phyloP scores from a whole-genome alignment of 176 grass and related monocot genomes.

The barley (Hordeum vulgare) region MorexV3_pseudomolecules_assembly NC_058520.1:456054930-456055429 shows the following conservation, averaged over 20 bases:
- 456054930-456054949: neutral
- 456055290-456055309: neutral
- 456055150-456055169: neutral
- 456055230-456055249: neutral
- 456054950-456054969: neutral
- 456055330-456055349: slow-evolving; percentile 19
- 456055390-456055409: slow-evolving; percentile 15
- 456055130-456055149: neutral
- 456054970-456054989: neutral
- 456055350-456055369: slow-evolving; percentile 7
- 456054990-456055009: no score
- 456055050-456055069: no score
- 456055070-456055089: neutral
- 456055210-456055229: neutral
- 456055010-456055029: neutral
- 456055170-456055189: slow-evolving; percentile 7
- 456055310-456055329: neutral
- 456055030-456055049: neutral
- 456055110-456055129: neutral
- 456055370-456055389: neutral
- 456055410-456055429: neutral
- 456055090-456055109: neutral
- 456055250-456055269: neutral
- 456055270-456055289: neutral
- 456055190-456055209: neutral